Conservation (phyloP, 345 rosid genomes). For the Brassica nigra region DNA sequence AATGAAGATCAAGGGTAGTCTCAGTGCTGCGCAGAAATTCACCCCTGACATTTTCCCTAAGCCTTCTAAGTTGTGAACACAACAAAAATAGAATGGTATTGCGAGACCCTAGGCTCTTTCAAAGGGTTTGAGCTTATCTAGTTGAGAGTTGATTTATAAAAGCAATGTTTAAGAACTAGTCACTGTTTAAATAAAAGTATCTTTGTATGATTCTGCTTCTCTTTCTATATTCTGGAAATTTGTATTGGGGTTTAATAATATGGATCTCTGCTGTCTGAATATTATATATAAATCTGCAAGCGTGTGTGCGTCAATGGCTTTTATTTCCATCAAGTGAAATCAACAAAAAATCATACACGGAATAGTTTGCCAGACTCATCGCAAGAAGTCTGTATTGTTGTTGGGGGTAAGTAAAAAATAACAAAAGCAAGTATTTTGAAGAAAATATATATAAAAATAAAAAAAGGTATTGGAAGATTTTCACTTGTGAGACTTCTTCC, state of each 20-base stretch:
- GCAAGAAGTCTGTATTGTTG: constrained; percentile 27
- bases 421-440: not conserved
- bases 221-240: not conserved
- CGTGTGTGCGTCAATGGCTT: constrained; percentile 8
- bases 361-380: constrained; percentile 27
- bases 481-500: constrained; percentile 55
- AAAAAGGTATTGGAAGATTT: not conserved
- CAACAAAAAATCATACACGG: constrained; percentile 14
- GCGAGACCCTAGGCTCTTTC: not conserved
- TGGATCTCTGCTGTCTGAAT: not conserved
- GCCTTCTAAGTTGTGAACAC: constrained; percentile 80
- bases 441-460: not conserved
- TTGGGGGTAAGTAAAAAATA: constrained; percentile 10
- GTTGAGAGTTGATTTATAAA: constrained; percentile 4
- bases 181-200: constrained; percentile 17
- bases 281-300: not conserved
- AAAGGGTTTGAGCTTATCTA: constrained; percentile 26
- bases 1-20: constrained; percentile 93
- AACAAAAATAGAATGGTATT: constrained; percentile 11
- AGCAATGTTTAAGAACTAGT: constrained; percentile 18
- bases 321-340: constrained; percentile 23
- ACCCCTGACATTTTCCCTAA: constrained; percentile 98
- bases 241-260: constrained; percentile 14
- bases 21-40: constrained; percentile 91
- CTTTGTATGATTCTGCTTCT: constrained; percentile 14